These are phyloP conservation scores for Porpolomopsis calyptriformis DNA, from an alignment of 768 basidiomycete genomes.

Conservation along the genomic window DNA sequence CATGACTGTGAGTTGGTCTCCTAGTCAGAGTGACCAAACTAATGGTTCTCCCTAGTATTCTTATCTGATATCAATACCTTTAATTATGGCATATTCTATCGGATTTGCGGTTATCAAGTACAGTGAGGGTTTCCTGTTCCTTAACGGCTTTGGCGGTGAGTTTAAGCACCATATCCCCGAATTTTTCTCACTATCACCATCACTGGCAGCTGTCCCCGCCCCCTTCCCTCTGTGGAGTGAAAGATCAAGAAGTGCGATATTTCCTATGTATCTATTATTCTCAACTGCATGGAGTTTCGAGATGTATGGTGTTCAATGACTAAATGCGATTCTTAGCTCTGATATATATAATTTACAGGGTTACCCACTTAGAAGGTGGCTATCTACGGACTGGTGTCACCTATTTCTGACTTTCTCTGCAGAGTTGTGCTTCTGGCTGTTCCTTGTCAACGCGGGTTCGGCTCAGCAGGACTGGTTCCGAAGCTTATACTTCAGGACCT, in stretches of 20 bases:
- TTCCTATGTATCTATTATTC: conserved; percentile 57
- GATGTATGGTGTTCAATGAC: conserved; percentile 37
- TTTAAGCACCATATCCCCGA: conserved; percentile 7
- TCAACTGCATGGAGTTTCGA: conserved; percentile 65
- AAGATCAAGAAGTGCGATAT: conserved; percentile 35
- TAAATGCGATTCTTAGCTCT: background rate
- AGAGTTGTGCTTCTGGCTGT: conserved; percentile 87
- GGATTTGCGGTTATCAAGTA: conserved; percentile 71
- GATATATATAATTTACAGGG: conserved; percentile 29
- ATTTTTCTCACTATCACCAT: conserved; percentile 2
- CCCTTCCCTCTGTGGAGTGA: conserved; percentile 51
- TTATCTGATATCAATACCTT: conserved; percentile 53
- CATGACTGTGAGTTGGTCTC: conserved; percentile 53
- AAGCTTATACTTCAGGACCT: conserved; percentile 62
- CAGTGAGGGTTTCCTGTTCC: conserved; percentile 43
- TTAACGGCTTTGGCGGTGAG: conserved; percentile 42
- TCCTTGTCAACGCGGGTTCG: conserved; percentile 58
- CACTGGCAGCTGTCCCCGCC: conserved; percentile 46
- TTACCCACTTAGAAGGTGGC: conserved; percentile 70
- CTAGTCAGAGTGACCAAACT: background rate
- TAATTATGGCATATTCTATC: conserved; percentile 44
- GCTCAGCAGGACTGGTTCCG: conserved; percentile 67
- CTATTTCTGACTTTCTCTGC: conserved; percentile 6
- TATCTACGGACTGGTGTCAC: conserved; percentile 3
- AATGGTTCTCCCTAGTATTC: conserved; percentile 46